Evolutionary conservation across 2,329 filamentous ascomycete species (phyloP).

Genomic region (Colletotrichum magnum): DNA sequence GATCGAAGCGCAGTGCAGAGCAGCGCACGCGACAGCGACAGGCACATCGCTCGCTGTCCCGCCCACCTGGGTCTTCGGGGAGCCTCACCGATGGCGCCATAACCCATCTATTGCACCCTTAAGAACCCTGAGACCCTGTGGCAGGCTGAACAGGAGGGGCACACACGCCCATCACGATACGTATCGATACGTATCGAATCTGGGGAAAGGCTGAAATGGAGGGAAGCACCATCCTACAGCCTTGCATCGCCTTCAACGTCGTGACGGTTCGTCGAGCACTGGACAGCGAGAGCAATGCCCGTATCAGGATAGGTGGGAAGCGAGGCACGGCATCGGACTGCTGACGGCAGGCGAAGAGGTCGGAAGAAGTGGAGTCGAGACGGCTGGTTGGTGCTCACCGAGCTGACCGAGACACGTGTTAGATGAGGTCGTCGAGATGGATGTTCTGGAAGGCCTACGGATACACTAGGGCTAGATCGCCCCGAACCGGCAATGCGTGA

Average conservation of each 20-base stretch:
- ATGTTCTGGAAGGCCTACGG: background rate
- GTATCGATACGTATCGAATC: conserved; percentile 40
- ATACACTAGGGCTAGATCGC: conserved; percentile 11
- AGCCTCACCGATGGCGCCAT: conserved; percentile 36
- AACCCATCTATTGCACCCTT: conserved; percentile 23
- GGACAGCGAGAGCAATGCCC: background rate
- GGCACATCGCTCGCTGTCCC: conserved; percentile 25
- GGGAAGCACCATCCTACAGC: conserved; percentile 16
- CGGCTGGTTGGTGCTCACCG: conserved; percentile 12
- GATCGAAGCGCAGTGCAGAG: conserved; percentile 5
- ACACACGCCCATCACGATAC: conserved; percentile 21
- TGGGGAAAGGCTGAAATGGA: conserved; percentile 38
- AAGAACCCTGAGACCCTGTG: conserved; percentile 27
- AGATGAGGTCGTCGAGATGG: background rate
- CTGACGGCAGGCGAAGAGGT: background rate
- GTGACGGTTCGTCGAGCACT: background rate
- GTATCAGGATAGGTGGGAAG: background rate
- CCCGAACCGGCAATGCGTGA: background rate
- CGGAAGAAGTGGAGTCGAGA: conserved; percentile 8
- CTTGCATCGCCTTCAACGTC: conserved; percentile 25
- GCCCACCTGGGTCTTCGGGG: conserved; percentile 32
- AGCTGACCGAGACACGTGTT: conserved; percentile 25
- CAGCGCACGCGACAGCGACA: conserved; percentile 31
- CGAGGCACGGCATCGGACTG: background rate
- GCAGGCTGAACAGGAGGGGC: conserved; percentile 37